Evolutionary conservation across 805 yeast species (phyloP).

Genomic region (Pichia deserticola): DNA sequence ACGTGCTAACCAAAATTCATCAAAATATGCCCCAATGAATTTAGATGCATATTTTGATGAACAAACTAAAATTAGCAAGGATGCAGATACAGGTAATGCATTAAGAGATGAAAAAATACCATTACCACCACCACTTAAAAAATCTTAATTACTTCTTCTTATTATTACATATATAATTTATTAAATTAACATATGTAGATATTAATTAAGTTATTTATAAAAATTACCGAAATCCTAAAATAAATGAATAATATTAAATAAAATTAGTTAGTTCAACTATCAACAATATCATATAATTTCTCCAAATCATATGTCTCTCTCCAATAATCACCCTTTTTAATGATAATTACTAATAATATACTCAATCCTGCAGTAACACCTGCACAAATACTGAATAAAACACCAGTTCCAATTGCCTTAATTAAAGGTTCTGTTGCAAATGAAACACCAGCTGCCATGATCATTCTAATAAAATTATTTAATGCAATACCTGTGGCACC

Average conservation of each 20-base stretch:
- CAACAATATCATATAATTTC: slow-evolving; percentile 45
- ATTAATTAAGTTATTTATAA: too few relatives aligned
- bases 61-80: slow-evolving; percentile 35
- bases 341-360: slow-evolving; percentile 37
- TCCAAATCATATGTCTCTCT: slow-evolving; percentile 57
- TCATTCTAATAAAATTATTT: slow-evolving; percentile 66
- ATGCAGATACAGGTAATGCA: slow-evolving; percentile 25
- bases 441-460: slow-evolving; percentile 68
- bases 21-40: slow-evolving; percentile 17
- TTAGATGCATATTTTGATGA: slow-evolving; percentile 34
- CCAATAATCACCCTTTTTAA: slow-evolving; percentile 51
- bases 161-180: not conserved
- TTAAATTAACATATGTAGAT: not conserved
- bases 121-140: slow-evolving; percentile 8
- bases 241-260: too few relatives aligned
- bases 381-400: slow-evolving; percentile 58
- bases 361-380: slow-evolving; percentile 45
- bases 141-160: not conserved
- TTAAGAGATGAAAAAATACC: not conserved
- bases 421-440: slow-evolving; percentile 69
- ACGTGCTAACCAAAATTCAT: not conserved
- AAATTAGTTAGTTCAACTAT: slow-evolving; percentile 5
- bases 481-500: slow-evolving; percentile 88
- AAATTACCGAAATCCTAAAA: too few relatives aligned
- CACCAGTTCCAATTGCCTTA: slow-evolving; percentile 62